Conservation (phyloP, 352 stramenopile genomes). For the Globisporangium yorkense region DNA sequence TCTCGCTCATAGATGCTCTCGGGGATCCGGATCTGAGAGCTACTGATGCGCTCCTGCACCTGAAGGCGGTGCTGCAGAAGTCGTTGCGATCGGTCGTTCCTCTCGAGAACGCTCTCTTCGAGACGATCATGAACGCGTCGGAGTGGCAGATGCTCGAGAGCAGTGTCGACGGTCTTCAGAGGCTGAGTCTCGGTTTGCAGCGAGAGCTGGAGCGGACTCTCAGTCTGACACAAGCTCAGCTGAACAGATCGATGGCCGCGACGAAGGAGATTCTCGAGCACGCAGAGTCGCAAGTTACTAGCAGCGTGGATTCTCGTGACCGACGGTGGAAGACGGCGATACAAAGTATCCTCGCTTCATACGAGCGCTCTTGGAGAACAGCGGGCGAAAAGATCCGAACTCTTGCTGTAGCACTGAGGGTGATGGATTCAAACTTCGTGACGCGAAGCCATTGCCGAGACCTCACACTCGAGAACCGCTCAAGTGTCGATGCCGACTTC, state of each 20-base stretch:
- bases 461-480: not conserved
- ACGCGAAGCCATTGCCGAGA: not conserved
- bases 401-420: not conserved
- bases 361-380: not conserved
- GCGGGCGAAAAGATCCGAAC: not conserved
- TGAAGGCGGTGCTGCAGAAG: slow-evolving; percentile 1
- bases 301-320: not conserved
- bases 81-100: not conserved
- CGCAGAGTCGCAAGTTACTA: not conserved
- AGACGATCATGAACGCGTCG: slow-evolving; percentile 4
- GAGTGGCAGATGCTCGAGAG: slow-evolving; percentile 4
- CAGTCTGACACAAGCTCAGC: not conserved
- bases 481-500: not conserved
- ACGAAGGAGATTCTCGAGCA: not conserved
- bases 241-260: not conserved
- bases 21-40: not conserved
- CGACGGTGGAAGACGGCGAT: not conserved
- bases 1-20: not conserved
- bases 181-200: not conserved
- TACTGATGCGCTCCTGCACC: not conserved
- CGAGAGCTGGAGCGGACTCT: not conserved
- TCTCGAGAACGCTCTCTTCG: not conserved
- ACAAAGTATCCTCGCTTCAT: not conserved
- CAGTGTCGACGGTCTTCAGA: not conserved
- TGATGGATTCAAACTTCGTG: not conserved